Percentiles rank a stretch among this genome's conserved stretches.
These are phyloP conservation scores for Fusarium fujikuroi DNA, from an alignment of 2,329 filamentous ascomycete species.

Conservation along the genomic window DNA sequence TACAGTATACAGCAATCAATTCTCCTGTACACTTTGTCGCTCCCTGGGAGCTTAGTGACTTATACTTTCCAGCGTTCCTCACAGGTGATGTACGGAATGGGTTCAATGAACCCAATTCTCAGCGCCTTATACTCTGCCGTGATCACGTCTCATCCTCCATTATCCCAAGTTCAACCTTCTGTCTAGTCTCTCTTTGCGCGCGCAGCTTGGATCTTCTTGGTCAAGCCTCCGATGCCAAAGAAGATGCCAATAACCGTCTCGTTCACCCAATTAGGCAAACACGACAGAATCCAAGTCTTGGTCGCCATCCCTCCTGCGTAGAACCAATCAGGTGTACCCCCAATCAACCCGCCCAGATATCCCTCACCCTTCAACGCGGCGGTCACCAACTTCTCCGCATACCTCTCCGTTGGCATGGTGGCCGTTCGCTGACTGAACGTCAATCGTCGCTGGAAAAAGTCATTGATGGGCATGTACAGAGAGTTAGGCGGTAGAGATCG, in stretches of 20 bases:
- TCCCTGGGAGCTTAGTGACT: neutral
- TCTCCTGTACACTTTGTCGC: neutral
- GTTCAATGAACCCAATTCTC: neutral
- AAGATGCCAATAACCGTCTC: slow-evolving; percentile 46
- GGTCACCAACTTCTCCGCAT: slow-evolving; percentile 56
- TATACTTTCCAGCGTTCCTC: neutral
- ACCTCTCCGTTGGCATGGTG: slow-evolving; percentile 57
- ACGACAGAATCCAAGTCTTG: slow-evolving; percentile 42
- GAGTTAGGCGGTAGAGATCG: slow-evolving; percentile 57
- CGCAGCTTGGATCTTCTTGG: slow-evolving; percentile 39
- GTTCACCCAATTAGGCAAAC: slow-evolving; percentile 44
- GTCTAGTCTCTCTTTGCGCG: slow-evolving; percentile 39
- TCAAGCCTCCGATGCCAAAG: slow-evolving; percentile 45
- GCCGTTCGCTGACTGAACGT: slow-evolving; percentile 60
- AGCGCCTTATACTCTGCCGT: neutral
- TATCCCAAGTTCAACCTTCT: neutral
- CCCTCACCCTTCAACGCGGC: slow-evolving; percentile 55
- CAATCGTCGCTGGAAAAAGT: slow-evolving; percentile 59
- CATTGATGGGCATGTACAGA: slow-evolving; percentile 58
- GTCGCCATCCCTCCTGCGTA: slow-evolving; percentile 50
- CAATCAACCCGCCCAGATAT: slow-evolving; percentile 48
- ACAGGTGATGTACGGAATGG: no score
- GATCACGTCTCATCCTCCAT: neutral
- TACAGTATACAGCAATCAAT: neutral
- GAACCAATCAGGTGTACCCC: slow-evolving; percentile 49